Conservation (phyloP, 2,329 filamentous ascomycete genomes). For the Ophiostoma novo-ulmi region DNA sequence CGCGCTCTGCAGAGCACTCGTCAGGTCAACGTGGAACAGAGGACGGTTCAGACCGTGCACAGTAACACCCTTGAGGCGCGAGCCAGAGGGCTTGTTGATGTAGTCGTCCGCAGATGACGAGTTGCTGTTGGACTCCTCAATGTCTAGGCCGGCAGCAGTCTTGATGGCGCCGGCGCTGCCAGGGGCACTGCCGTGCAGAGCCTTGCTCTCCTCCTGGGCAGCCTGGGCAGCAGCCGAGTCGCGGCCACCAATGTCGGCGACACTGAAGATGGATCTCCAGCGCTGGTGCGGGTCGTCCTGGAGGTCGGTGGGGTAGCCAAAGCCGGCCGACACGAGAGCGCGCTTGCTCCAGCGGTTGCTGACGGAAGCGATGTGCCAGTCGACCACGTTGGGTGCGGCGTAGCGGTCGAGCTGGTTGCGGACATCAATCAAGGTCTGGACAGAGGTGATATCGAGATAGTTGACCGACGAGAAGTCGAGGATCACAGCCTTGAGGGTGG, state of each 20-base stretch:
- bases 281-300: constrained; percentile 53
- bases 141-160: constrained; percentile 25
- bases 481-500: constrained; percentile 45
- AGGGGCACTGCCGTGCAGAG: constrained; percentile 29
- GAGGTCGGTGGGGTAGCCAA: constrained; percentile 56
- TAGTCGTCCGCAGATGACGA: constrained; percentile 34
- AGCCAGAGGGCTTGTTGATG: constrained; percentile 25
- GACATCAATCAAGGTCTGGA: constrained; percentile 54
- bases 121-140: constrained; percentile 29
- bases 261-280: constrained; percentile 94
- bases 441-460: constrained; percentile 52
- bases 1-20: constrained; percentile 80
- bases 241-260: constrained; percentile 73
- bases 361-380: constrained; percentile 53
- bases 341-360: constrained; percentile 54
- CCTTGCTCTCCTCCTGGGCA: constrained; percentile 58
- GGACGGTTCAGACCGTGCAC: constrained; percentile 85
- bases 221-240: constrained; percentile 65
- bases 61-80: constrained; percentile 43
- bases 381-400: constrained; percentile 43
- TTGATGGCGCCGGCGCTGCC: constrained; percentile 19
- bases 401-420: constrained; percentile 51
- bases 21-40: constrained; percentile 90
- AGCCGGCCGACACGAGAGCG: constrained; percentile 52
- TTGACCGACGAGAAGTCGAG: constrained; percentile 56